Evolutionary conservation across 106 monocot genomes (phyloP).

Genomic region (Phalaenopsis equestris): DNA sequence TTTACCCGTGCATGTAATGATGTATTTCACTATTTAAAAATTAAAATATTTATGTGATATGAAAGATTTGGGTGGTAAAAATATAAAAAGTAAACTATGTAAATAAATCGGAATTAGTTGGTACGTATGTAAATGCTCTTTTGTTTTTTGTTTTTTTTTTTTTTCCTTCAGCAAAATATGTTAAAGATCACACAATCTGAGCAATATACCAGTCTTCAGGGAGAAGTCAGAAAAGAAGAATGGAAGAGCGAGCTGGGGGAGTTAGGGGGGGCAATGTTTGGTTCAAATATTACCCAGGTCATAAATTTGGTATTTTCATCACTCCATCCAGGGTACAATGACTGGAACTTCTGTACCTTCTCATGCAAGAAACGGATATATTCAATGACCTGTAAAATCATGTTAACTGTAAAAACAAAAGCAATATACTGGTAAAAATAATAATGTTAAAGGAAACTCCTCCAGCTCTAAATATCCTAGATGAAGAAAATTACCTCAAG

Average conservation of each 20-base stretch:
- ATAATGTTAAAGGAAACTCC: background rate
- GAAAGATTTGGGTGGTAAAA: no score
- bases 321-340: conserved; percentile 37
- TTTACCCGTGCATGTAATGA: no score
- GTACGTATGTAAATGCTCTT: no score
- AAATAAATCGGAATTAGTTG: no score
- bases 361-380: conserved; percentile 56
- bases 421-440: background rate
- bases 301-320: conserved; percentile 45
- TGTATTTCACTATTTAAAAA: no score
- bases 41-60: no score
- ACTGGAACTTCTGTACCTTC: conserved; percentile 40
- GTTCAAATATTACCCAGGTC: conserved; percentile 40
- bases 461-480: background rate
- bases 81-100: no score
- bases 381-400: conserved; percentile 42
- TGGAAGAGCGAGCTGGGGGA: no score
- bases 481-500: conserved; percentile 30
- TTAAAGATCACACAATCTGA: background rate
- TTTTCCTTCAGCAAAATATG: background rate
- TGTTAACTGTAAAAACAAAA: background rate
- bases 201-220: background rate
- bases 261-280: background rate
- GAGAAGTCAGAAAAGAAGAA: background rate
- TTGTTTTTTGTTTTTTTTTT: background rate